These are phyloP conservation scores for Corniculantispora saksenae DNA, from an alignment of 2,329 filamentous ascomycete genomes.

Conservation along the genomic window DNA sequence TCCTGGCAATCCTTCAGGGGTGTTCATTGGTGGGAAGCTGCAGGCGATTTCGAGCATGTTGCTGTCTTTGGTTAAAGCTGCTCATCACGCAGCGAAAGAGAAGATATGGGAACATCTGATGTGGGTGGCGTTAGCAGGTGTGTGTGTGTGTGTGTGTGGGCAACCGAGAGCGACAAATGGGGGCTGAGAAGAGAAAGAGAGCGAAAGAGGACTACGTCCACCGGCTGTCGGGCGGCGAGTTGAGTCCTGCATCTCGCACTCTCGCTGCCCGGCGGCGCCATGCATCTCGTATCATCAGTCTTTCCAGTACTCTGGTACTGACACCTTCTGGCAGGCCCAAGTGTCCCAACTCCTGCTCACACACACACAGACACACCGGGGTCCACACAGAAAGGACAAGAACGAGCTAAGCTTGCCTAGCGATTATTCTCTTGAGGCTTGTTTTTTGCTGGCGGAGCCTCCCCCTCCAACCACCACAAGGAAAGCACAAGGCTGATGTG, in stretches of 20 bases:
- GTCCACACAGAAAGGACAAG: not conserved
- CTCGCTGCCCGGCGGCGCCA: not conserved
- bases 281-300: not conserved
- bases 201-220: not conserved
- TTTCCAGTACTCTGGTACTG: not conserved
- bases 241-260: conserved; percentile 6
- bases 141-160: not conserved
- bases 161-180: not conserved
- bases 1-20: too few relatives aligned
- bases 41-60: too few relatives aligned
- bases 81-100: too few relatives aligned
- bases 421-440: not conserved
- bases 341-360: not conserved
- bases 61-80: not conserved
- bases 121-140: not conserved
- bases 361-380: too few relatives aligned
- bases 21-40: not conserved
- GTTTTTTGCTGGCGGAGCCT: not conserved
- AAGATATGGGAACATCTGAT: not conserved
- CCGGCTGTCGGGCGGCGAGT: not conserved
- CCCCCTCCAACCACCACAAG: too few relatives aligned
- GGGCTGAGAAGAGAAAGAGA: not conserved
- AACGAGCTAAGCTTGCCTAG: conserved; percentile 1
- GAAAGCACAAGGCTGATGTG: too few relatives aligned
- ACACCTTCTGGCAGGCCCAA: not conserved